phyloP scores from a whole-genome alignment of 306 rosid genomes.

The Luffa aegyptiaca region DNA sequence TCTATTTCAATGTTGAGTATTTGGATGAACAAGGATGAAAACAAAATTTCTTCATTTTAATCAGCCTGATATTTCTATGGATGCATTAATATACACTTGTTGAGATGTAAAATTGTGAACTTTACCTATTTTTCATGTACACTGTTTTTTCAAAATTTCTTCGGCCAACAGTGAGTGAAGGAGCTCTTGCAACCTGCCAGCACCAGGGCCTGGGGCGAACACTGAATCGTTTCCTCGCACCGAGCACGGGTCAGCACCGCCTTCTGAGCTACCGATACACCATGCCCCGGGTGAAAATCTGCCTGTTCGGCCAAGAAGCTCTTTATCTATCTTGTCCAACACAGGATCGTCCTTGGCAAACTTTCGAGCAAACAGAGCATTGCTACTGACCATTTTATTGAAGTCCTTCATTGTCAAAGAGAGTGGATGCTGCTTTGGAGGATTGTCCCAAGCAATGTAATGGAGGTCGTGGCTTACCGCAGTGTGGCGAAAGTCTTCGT shows the following conservation, averaged over 20 bases:
- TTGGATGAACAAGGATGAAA: neutral
- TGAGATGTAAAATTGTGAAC: conserved; percentile 8
- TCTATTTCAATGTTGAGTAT: neutral
- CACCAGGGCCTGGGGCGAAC: conserved; percentile 72
- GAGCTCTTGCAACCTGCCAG: conserved; percentile 51
- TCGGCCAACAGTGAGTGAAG: conserved; percentile 49
- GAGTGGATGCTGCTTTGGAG: conserved; percentile 93
- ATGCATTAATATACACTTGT: conserved; percentile 50
- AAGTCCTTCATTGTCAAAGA: conserved; percentile 66
- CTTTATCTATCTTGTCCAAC: conserved; percentile 80
- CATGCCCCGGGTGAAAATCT: conserved; percentile 81
- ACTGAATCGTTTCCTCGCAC: conserved; percentile 54
- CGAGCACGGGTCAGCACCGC: conserved; percentile 70
- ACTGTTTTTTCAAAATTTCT: conserved; percentile 51
- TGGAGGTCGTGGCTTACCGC: conserved; percentile 89
- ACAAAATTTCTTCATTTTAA: conserved; percentile 32
- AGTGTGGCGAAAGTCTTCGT: conserved; percentile 47
- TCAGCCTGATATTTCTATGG: conserved; percentile 24
- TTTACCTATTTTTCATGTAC: conserved; percentile 38
- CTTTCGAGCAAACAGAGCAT: conserved; percentile 79
- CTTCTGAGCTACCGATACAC: conserved; percentile 55
- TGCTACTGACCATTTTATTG: conserved; percentile 73
- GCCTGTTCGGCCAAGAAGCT: conserved; percentile 56
- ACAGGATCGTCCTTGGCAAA: conserved; percentile 72
- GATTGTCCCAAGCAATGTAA: conserved; percentile 97